Percentiles rank a stretch among this genome's conserved stretches.
Evolutionary conservation across 495 filamentous ascomycete species (phyloP).

Genomic region (Immersiella caudata): DNA sequence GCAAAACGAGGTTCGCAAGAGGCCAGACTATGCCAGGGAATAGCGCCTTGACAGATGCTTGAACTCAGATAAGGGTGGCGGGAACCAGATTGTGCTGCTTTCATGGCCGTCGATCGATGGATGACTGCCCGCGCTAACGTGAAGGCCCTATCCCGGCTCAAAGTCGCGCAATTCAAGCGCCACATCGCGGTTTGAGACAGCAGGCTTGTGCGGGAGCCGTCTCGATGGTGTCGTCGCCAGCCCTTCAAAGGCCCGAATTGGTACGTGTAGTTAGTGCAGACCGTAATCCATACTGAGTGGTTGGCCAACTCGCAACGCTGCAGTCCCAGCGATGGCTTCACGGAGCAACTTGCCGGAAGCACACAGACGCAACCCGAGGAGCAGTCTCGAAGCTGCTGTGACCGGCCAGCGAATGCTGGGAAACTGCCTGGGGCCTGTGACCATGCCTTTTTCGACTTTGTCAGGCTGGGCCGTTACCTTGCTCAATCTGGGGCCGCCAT

Average conservation of each 20-base stretch:
- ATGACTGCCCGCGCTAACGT: neutral
- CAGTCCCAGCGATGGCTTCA: neutral
- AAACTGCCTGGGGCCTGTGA: neutral
- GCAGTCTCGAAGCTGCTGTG: neutral
- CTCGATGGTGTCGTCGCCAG: neutral
- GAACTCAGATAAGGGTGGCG: neutral
- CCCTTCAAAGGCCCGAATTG: neutral
- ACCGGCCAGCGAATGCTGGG: too few species aligned
- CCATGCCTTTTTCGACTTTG: neutral
- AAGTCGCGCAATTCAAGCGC: neutral
- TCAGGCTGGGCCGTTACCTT: conserved; percentile 1
- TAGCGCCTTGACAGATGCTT: neutral
- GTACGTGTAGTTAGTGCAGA: neutral
- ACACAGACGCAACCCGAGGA: conserved; percentile 7
- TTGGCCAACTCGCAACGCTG: neutral
- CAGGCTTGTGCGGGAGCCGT: neutral
- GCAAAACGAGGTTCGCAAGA: neutral
- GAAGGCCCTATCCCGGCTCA: neutral
- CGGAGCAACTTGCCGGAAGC: neutral
- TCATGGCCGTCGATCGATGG: neutral
- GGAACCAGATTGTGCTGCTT: neutral
- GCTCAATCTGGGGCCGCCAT: conserved; percentile 18
- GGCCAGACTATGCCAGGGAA: neutral
- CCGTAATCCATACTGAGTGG: neutral
- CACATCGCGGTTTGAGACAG: neutral